Percentiles rank a stretch among this genome's conserved stretches.
Conservation (phyloP, 176 grass and related monocot genomes). For the Canna indica region DNA sequence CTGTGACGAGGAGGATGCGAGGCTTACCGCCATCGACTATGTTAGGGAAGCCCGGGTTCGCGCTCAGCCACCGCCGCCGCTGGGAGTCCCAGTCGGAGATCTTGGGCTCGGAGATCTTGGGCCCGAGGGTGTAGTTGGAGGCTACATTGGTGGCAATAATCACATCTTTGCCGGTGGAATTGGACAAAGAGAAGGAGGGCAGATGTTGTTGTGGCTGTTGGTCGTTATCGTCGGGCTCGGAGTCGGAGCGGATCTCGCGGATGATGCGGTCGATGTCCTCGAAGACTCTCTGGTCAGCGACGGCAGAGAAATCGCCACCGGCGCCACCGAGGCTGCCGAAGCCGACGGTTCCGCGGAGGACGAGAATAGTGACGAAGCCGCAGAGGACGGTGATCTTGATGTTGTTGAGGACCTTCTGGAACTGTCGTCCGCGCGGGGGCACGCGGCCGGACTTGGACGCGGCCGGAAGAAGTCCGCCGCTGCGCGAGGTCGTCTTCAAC, state of each 20-base stretch:
- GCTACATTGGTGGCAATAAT: too few species aligned
- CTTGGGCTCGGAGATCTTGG: conserved; percentile 31
- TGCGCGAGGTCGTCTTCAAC: too few species aligned
- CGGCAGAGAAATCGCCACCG: not conserved
- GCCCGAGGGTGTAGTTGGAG: conserved; percentile 28
- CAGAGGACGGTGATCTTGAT: conserved; percentile 37
- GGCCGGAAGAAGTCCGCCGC: too few species aligned
- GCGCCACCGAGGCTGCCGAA: conserved; percentile 25
- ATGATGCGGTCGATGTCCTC: conserved; percentile 43
- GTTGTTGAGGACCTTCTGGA: conserved; percentile 36
- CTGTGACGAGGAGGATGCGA: conserved; percentile 45
- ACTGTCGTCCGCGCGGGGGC: conserved; percentile 27
- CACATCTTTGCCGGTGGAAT: too few species aligned
- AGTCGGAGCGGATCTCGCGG: conserved; percentile 35
- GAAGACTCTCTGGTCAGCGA: conserved; percentile 1
- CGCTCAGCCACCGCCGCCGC: conserved; percentile 38
- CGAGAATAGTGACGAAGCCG: conserved; percentile 39
- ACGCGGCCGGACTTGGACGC: conserved; percentile 4
- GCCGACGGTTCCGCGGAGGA: conserved; percentile 44
- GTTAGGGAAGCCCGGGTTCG: conserved; percentile 44
- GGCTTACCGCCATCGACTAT: conserved; percentile 29
- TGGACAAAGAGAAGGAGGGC: too few species aligned
- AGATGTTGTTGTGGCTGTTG: not conserved
- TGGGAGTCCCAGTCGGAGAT: conserved; percentile 46
- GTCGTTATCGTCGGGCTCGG: conserved; percentile 19